Conservation (phyloP, 2,329 filamentous ascomycete species). For the Fusarium sp. region DNA sequence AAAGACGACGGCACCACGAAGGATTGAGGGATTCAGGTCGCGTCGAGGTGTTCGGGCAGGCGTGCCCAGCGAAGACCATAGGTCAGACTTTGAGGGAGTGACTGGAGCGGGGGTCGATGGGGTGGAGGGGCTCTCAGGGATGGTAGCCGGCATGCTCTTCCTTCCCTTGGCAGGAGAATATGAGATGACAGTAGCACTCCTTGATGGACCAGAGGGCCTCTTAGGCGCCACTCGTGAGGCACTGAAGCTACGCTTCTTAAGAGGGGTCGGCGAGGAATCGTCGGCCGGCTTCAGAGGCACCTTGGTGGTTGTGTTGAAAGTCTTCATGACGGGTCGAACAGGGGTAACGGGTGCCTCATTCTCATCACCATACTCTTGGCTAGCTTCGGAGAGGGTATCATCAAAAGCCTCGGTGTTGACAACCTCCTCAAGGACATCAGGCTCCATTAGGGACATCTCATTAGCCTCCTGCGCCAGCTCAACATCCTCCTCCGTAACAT, state of each 20-base stretch:
- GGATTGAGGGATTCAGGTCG: constrained; percentile 64
- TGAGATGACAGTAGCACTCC: constrained; percentile 65
- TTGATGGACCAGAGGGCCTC: constrained; percentile 57
- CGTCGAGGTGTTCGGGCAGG: constrained; percentile 67
- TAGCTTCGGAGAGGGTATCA: constrained; percentile 68
- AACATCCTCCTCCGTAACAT: constrained; percentile 66
- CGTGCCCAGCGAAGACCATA: constrained; percentile 67
- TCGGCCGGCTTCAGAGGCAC: constrained; percentile 78
- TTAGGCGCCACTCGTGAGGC: constrained; percentile 60
- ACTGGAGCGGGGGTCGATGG: constrained; percentile 50
- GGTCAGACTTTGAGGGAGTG: constrained; percentile 61
- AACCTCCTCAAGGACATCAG: constrained; percentile 54
- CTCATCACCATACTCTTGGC: constrained; percentile 75
- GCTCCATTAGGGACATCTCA: constrained; percentile 68
- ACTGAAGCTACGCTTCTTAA: constrained; percentile 64
- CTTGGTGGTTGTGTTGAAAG: constrained; percentile 79
- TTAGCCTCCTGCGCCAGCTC: constrained; percentile 69
- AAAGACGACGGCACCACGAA: constrained; percentile 80
- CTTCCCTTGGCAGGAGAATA: constrained; percentile 64
- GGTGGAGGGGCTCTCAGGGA: constrained; percentile 40
- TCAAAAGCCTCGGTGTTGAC: constrained; percentile 54
- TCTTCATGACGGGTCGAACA: constrained; percentile 60
- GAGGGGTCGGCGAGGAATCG: constrained; percentile 62
- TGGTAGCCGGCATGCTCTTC: constrained; percentile 41
- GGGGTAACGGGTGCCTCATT: constrained; percentile 71